Conservation (phyloP, 805 yeast genomes). For the Candida fluviatilis region DNA sequence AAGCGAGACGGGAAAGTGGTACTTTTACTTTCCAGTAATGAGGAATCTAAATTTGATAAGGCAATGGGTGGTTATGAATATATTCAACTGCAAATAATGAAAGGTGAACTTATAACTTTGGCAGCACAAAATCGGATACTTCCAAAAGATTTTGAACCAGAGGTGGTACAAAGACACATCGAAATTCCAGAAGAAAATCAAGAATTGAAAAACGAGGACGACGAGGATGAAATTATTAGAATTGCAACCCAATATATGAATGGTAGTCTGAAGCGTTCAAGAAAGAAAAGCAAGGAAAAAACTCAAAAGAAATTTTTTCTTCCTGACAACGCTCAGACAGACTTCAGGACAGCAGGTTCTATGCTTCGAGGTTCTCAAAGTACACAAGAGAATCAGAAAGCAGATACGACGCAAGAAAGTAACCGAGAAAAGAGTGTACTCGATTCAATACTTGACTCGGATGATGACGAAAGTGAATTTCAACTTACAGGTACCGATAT, state of each 20-base stretch:
- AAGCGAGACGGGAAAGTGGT: slow-evolving; percentile 83
- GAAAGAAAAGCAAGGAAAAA: slow-evolving; percentile 10
- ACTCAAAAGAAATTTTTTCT: slow-evolving; percentile 51
- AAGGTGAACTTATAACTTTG: slow-evolving; percentile 40
- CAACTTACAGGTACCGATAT: no score
- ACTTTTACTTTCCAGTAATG: slow-evolving; percentile 71
- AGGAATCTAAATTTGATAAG: slow-evolving; percentile 71
- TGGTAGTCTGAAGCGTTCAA: slow-evolving; percentile 15
- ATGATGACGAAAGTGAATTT: slow-evolving; percentile 5
- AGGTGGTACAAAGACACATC: slow-evolving; percentile 51
- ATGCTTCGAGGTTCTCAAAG: slow-evolving; percentile 32
- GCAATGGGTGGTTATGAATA: slow-evolving; percentile 81
- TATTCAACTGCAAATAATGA: slow-evolving; percentile 67
- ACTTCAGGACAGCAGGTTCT: slow-evolving; percentile 51
- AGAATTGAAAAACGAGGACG: slow-evolving; percentile 51
- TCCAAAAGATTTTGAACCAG: slow-evolving; percentile 55
- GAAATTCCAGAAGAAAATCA: slow-evolving; percentile 69
- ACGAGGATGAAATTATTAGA: slow-evolving; percentile 61
- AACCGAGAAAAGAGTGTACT: not conserved
- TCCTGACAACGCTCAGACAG: slow-evolving; percentile 70
- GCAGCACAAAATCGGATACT: slow-evolving; percentile 60
- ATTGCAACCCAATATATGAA: slow-evolving; percentile 65
- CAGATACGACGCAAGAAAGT: not conserved
- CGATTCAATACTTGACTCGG: slow-evolving; percentile 5
- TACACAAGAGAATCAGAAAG: not conserved